Percentiles rank a stretch among this genome's conserved stretches.
phyloP scores from a whole-genome alignment of 306 rosid species.

The Pyrus pyrifolia region DNA sequence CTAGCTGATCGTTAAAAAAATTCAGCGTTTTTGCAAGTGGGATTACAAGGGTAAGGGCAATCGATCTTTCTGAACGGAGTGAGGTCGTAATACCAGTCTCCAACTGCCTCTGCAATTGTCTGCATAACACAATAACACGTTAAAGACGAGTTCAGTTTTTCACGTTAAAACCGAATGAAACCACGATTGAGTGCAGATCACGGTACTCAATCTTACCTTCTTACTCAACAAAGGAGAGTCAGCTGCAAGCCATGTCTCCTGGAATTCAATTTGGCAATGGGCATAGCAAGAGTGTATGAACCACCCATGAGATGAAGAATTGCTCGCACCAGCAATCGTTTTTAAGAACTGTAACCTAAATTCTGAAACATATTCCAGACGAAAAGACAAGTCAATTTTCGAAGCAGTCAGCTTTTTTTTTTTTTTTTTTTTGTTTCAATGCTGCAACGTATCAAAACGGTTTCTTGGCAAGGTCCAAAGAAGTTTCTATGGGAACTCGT shows the following conservation, averaged over 20 bases:
- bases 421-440: too few species aligned
- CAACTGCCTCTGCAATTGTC: conserved; percentile 81
- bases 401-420: too few species aligned
- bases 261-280: conserved; percentile 88
- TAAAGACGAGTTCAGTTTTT: not conserved
- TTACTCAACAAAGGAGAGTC: conserved; percentile 61
- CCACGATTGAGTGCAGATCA: too few species aligned
- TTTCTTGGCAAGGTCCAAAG: too few species aligned
- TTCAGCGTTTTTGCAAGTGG: conserved; percentile 57
- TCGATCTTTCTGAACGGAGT: conserved; percentile 53
- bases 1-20: conserved; percentile 15
- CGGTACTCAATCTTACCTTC: conserved; percentile 31
- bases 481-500: too few species aligned
- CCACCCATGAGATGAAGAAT: conserved; percentile 51
- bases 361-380: conserved; percentile 20
- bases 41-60: conserved; percentile 85
- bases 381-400: too few species aligned
- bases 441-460: too few species aligned
- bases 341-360: conserved; percentile 63
- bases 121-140: conserved; percentile 23
- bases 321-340: conserved; percentile 39
- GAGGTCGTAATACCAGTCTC: conserved; percentile 69
- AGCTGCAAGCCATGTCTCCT: conserved; percentile 71
- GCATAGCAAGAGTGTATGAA: conserved; percentile 86
- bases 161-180: too few species aligned